phyloP scores from a whole-genome alignment of 2,329 filamentous ascomycete species.

The Penicillium crustosum region DNA sequence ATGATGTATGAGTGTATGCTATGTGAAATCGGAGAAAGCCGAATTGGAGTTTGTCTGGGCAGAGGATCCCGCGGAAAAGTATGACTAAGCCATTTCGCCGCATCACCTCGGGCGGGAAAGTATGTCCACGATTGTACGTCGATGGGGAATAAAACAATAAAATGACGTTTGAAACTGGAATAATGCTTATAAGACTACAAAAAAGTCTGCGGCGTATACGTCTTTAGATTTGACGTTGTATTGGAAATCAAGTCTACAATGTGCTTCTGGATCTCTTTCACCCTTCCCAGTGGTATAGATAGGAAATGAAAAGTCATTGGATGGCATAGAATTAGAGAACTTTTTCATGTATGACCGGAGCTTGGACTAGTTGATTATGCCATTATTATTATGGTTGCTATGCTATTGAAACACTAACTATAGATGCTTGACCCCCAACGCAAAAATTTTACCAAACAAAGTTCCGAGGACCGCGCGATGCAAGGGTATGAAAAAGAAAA shows the following conservation, averaged over 20 bases:
- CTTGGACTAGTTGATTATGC: not conserved
- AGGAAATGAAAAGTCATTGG: not conserved
- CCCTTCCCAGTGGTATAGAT: not conserved
- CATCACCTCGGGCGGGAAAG: conserved; percentile 3
- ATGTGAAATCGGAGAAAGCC: conserved; percentile 6
- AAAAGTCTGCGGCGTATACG: not conserved
- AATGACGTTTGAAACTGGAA: not conserved
- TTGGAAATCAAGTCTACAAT: not conserved
- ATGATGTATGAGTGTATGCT: conserved; percentile 26
- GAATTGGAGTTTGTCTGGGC: conserved; percentile 6
- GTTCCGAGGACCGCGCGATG: conserved; percentile 21
- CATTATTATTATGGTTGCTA: conserved; percentile 26
- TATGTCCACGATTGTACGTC: not conserved
- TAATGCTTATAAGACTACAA: not conserved
- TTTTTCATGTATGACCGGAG: not conserved
- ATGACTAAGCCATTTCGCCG: conserved; percentile 3
- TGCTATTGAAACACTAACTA: conserved; percentile 18
- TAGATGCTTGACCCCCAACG: conserved; percentile 10
- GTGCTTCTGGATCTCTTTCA: too few relatives aligned
- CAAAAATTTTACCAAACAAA: conserved; percentile 5
- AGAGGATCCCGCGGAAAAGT: conserved; percentile 10
- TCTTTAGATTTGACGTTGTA: too few relatives aligned
- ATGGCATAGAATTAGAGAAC: too few relatives aligned
- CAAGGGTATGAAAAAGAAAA: conserved; percentile 23
- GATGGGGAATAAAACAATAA: not conserved